Percentiles rank a stretch among this genome's conserved stretches.
Conservation (phyloP, 2,329 filamentous ascomycete species). For the Penicillium sp. region DNA sequence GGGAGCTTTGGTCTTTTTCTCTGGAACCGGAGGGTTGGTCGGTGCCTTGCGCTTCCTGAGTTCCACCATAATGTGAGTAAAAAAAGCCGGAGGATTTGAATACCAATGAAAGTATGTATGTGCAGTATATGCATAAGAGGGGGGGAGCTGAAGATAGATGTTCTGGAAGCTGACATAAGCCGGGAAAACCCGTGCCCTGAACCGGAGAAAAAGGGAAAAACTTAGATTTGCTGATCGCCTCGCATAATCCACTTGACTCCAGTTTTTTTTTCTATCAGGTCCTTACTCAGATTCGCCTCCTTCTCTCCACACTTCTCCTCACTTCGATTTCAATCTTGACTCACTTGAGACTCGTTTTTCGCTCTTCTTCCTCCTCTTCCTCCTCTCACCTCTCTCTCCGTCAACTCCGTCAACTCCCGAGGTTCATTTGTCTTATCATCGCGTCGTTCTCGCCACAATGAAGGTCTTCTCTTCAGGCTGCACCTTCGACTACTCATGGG, state of each 20-base stretch:
- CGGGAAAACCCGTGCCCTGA: conserved; percentile 6
- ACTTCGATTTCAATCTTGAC: neutral
- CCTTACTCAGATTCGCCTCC: conserved; percentile 9
- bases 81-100: neutral
- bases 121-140: neutral
- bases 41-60: conserved; percentile 64
- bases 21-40: conserved; percentile 42
- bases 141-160: neutral
- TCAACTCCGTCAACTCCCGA: neutral
- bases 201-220: conserved; percentile 4
- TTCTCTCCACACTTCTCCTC: neutral
- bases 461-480: conserved; percentile 91
- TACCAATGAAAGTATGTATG: neutral
- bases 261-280: conserved; percentile 1
- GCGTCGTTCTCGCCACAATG: conserved; percentile 58
- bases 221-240: neutral
- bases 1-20: conserved; percentile 33
- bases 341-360: neutral
- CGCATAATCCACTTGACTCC: conserved; percentile 11
- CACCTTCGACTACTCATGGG: conserved; percentile 97
- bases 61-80: conserved; percentile 49
- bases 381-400: neutral
- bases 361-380: neutral
- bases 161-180: neutral
- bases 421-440: neutral